phyloP scores from a whole-genome alignment of 1,139 yeast genomes.

The Saccharomyces hybrid region DNA sequence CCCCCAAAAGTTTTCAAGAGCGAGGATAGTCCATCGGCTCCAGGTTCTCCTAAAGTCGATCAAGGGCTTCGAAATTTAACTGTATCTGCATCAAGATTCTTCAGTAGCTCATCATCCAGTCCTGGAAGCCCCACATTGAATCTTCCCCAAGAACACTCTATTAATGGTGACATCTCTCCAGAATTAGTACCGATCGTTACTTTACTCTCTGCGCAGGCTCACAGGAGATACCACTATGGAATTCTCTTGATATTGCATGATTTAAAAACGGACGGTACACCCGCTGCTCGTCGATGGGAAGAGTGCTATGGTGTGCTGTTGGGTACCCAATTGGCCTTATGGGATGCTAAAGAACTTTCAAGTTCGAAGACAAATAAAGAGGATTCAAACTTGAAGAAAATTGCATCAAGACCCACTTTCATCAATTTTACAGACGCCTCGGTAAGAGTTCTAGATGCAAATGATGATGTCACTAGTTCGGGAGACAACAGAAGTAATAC shows the following conservation, averaged over 20 bases:
- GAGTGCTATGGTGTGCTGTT: constrained; percentile 87
- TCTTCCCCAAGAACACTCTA: constrained; percentile 6
- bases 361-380: constrained; percentile 35
- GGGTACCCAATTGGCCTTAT: constrained; percentile 87
- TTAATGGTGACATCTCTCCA: constrained; percentile 38
- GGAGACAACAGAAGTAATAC: constrained; percentile 53
- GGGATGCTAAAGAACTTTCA: constrained; percentile 79
- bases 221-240: constrained; percentile 68
- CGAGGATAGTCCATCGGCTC: background rate
- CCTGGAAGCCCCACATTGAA: background rate
- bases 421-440: constrained; percentile 85
- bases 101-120: background rate
- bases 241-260: constrained; percentile 65
- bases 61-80: background rate
- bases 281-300: constrained; percentile 73
- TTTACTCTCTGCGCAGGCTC: constrained; percentile 59
- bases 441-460: constrained; percentile 69
- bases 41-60: background rate
- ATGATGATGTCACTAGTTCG: constrained; percentile 58
- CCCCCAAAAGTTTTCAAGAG: constrained; percentile 12
- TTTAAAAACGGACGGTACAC: constrained; percentile 74
- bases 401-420: constrained; percentile 71
- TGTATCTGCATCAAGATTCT: background rate
- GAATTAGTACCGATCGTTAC: constrained; percentile 72
- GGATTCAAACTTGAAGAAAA: constrained; percentile 43